phyloP scores from a whole-genome alignment of 441 rosid genomes.

The Biscutella laevigata region DNA sequence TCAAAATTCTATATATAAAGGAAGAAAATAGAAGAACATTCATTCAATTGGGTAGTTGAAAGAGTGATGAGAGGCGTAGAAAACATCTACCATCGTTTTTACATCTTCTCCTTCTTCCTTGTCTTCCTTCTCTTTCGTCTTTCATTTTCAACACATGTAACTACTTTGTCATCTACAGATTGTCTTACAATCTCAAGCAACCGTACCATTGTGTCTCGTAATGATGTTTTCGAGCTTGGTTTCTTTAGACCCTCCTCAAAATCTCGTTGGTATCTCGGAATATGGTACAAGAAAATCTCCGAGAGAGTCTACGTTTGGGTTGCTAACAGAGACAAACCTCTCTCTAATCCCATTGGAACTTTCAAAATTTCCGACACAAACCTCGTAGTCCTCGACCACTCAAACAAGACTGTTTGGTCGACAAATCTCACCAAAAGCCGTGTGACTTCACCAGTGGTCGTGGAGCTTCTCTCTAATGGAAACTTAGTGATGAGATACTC shows the following conservation, averaged over 20 bases:
- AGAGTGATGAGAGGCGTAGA: slow-evolving; percentile 20
- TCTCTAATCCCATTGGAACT: background rate
- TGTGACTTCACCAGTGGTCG: slow-evolving; percentile 32
- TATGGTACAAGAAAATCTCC: slow-evolving; percentile 26
- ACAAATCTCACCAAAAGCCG: slow-evolving; percentile 26
- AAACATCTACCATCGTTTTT: slow-evolving; percentile 9
- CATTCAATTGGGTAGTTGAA: background rate
- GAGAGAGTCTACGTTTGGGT: slow-evolving; percentile 41
- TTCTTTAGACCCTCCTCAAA: slow-evolving; percentile 15
- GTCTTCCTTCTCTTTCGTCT: slow-evolving; percentile 23
- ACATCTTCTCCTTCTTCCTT: slow-evolving; percentile 24
- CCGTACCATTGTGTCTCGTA: slow-evolving; percentile 38
- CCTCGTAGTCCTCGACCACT: background rate
- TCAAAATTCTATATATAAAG: slow-evolving; percentile 11
- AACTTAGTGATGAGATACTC: slow-evolving; percentile 53
- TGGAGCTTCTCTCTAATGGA: slow-evolving; percentile 31
- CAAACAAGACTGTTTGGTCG: slow-evolving; percentile 37
- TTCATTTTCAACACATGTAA: slow-evolving; percentile 12
- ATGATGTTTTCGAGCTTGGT: slow-evolving; percentile 39
- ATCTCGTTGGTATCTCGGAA: slow-evolving; percentile 13
- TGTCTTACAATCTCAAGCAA: slow-evolving; percentile 18
- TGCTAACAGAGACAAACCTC: slow-evolving; percentile 13
- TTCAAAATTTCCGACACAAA: background rate
- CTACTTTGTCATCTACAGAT: slow-evolving; percentile 22
- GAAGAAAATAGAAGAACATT: background rate